Conservation (phyloP, 1,284 basidiomycete species). For the Pseudozyma sp. region DNA sequence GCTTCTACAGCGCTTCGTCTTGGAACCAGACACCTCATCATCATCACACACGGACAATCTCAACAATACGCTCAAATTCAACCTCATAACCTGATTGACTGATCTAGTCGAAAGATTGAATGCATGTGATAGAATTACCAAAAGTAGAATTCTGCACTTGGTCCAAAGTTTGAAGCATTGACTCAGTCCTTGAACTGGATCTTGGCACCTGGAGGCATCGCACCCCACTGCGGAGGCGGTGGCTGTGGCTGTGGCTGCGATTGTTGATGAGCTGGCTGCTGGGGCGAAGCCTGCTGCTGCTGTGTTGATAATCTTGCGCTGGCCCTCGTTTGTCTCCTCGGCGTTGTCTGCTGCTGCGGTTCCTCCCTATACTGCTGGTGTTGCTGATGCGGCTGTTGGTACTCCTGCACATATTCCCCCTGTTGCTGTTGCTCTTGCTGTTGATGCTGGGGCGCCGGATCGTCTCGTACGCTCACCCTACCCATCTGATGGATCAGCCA, state of each 20-base stretch:
- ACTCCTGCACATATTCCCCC: neutral
- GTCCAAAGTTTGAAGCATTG: neutral
- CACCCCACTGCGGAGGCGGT: slow-evolving; percentile 55
- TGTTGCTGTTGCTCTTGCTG: neutral
- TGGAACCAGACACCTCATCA: neutral
- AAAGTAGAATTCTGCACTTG: neutral
- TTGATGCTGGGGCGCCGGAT: slow-evolving; percentile 12
- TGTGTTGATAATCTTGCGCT: slow-evolving; percentile 1
- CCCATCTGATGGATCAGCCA: slow-evolving; percentile 36
- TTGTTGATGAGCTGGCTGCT: neutral
- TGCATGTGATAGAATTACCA: neutral
- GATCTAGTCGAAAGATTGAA: neutral
- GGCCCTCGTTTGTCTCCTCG: slow-evolving; percentile 17
- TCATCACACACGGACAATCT: slow-evolving; percentile 8
- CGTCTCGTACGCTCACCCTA: slow-evolving; percentile 14
- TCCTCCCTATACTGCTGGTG: neutral
- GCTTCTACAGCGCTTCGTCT: neutral
- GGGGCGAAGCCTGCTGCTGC: slow-evolving; percentile 2
- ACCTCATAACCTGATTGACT: neutral
- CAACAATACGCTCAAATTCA: neutral
- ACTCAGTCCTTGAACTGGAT: slow-evolving; percentile 55
- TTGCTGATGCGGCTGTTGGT: slow-evolving; percentile 2
- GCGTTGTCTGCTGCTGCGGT: slow-evolving; percentile 5
- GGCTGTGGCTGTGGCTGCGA: slow-evolving; percentile 10
- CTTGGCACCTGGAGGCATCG: slow-evolving; percentile 54